Evolutionary conservation across 441 rosid genomes (phyloP).

Genomic region (Gossypium lobatum): DNA sequence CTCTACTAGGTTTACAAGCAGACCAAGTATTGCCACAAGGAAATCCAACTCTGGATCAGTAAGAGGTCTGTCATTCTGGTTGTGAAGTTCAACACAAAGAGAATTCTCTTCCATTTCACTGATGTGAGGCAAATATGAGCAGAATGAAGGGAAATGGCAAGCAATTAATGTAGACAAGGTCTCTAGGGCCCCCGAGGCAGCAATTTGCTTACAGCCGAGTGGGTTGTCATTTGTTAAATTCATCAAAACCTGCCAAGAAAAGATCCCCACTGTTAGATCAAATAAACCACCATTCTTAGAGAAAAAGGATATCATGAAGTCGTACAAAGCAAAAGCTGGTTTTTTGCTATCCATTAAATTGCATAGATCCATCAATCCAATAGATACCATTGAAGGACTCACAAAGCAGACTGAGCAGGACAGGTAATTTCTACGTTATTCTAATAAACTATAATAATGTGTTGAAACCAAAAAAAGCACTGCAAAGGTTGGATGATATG

Average conservation of each 20-base stretch:
- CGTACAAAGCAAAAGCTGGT: neutral
- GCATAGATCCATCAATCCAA: neutral
- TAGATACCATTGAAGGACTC: neutral
- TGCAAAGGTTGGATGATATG: conserved; percentile 4
- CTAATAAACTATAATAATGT: neutral
- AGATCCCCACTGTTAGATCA: neutral
- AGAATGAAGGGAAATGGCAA: conserved; percentile 68
- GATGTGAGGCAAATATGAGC: conserved; percentile 33
- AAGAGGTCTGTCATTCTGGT: conserved; percentile 45
- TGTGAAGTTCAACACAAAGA: conserved; percentile 21
- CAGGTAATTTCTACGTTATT: neutral
- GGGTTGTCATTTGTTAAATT: conserved; percentile 89
- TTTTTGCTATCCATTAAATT: neutral
- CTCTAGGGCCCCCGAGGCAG: conserved; percentile 78
- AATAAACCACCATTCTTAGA: neutral
- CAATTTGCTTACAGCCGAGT: conserved; percentile 79
- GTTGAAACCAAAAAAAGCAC: neutral
- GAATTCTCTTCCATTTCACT: conserved; percentile 30
- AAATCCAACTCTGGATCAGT: conserved; percentile 86
- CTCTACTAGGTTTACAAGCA: conserved; percentile 93
- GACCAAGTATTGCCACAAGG: conserved; percentile 88
- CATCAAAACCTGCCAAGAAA: conserved; percentile 77
- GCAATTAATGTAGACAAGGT: conserved; percentile 69
- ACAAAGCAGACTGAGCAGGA: neutral
- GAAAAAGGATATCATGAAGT: conserved; percentile 4